Evolutionary conservation across 1,284 basidiomycete genomes (phyloP), one percentile per base, ranked within the genome.

Genomic region (Limonomyces culmigenus): DNA sequence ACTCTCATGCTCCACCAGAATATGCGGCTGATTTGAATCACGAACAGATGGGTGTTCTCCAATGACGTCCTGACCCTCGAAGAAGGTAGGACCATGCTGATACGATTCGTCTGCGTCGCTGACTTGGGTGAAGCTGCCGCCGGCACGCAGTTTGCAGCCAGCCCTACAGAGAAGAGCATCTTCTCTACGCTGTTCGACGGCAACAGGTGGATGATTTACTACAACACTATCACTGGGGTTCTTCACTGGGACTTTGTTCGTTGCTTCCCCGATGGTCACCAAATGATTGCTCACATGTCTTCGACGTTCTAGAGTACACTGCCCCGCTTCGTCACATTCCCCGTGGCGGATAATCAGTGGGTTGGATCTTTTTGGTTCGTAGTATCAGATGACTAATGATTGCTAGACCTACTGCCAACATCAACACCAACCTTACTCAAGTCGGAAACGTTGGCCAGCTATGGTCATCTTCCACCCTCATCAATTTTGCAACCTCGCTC

Each of bases 181-280:
- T 67, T 75, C 39, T 60, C 59, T 8, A 58, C 57, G 11, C 49
- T 71, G 3, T 55, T 77, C 36, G 58, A 64, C 21, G 70, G 62
- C 6, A 56, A 63, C 45, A 54, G 57, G 40, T 80, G 75, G 75
- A 77, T 78, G 74, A 70, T 77, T 34, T 74, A 65, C 43, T 56
- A 58, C 15, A 77, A 78, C 47, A 50, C 59, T 5, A 37, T 63
- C 29, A 75, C 74, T 1, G 53, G 59, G 11, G 59, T 67, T 15
- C 48, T 71, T 32, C 73, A 77, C 45, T 79, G 72, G 70, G 74
- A 79, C 43, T 70, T 74, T 44, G 73, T 76, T 43, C 46, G 70
- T 51, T 32, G 19, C 21, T 4, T 2, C 8, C 18, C 8, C 2
- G 0, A 8, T 8, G 27, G 12, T 30, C 29, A 10, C 25, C 21